These are phyloP conservation scores for Hippophae tibetana DNA, from an alignment of 306 rosid species.

Conservation along the genomic window DNA sequence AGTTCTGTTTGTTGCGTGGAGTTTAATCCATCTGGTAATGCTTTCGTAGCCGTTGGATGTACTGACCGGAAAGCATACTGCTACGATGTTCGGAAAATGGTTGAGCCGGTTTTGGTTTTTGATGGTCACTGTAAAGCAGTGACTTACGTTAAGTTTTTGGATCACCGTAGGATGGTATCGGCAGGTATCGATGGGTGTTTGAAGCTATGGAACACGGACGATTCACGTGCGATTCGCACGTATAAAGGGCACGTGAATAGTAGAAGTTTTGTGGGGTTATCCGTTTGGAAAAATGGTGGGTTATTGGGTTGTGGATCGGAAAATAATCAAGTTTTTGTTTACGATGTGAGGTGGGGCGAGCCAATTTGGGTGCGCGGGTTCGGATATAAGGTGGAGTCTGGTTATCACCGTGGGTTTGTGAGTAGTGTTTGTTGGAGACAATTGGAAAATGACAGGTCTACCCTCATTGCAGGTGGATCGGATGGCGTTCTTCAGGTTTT, in stretches of 20 bases:
- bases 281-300: constrained; percentile 42
- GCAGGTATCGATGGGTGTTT: constrained; percentile 44
- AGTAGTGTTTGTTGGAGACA: constrained; percentile 59
- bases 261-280: constrained; percentile 53
- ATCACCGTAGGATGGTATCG: constrained; percentile 26
- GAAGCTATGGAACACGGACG: constrained; percentile 38
- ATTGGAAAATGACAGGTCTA: constrained; percentile 32
- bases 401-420: constrained; percentile 26
- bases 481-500: constrained; percentile 49
- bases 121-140: constrained; percentile 48
- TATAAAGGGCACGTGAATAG: constrained; percentile 40
- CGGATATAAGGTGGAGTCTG: constrained; percentile 6
- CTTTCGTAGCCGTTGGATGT: constrained; percentile 44
- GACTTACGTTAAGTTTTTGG: constrained; percentile 35
- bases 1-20: constrained; percentile 50
- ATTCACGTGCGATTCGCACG: constrained; percentile 26
- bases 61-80: constrained; percentile 46
- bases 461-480: constrained; percentile 46
- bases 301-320: constrained; percentile 61
- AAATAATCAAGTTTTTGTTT: constrained; percentile 36
- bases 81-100: constrained; percentile 38
- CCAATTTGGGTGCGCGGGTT: constrained; percentile 49
- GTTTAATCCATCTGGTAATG: constrained; percentile 29
- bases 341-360: constrained; percentile 48
- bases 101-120: constrained; percentile 29